Evolutionary conservation across 2,329 filamentous ascomycete genomes (phyloP), one percentile per base, ranked within the genome.

Genomic region (Lachnellula occidentalis): DNA sequence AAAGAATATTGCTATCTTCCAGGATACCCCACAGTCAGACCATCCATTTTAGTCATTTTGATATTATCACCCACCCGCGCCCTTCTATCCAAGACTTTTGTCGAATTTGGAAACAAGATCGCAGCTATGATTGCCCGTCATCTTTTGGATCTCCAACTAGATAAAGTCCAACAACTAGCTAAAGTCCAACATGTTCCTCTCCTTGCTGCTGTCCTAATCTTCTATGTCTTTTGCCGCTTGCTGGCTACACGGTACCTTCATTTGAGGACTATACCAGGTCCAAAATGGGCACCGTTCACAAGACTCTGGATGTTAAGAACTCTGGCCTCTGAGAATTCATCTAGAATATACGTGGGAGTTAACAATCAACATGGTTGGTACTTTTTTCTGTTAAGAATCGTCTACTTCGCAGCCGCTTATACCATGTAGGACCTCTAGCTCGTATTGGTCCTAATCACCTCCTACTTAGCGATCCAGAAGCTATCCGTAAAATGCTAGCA

Each of bases 391-490:
- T 19, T 15, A 17, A n/a, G 8, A 41, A n/a, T 17, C 17, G 15
- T 7, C 1, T 41, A 17, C 17, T 7, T 41, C 15, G 1, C 37
- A n/a, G 6, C 15, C 17, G 37, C 15, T n/a, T n/a, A 41, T 41
- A 19, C 15, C 37, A 17, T 17, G 15, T 19, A 59, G 61, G 60
- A 9, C 46, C 58, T 14, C 47, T 64, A 1, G 60, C 51, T 15
- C 51, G 62, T 5, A 57, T 64, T 39, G 61, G 58, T 2, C 62
- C 61, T 4, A 60, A 64, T 43, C 45, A 49, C 15, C 34, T 64
- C 5, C 11, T 64, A 7, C 61, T 58, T 1, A 52, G 55, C 15
- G 59, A 58, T 47, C 57, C 60, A n/a, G 57, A 55, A 12, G 22
- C 57, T 5, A 15, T 57, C 19, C 51, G 50, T 9, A 47, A 50